A percentile compares a stretch with the other conserved stretches of the same genome.
phyloP scores from a whole-genome alignment of 345 rosid species.

The Mangifera indica region DNA sequence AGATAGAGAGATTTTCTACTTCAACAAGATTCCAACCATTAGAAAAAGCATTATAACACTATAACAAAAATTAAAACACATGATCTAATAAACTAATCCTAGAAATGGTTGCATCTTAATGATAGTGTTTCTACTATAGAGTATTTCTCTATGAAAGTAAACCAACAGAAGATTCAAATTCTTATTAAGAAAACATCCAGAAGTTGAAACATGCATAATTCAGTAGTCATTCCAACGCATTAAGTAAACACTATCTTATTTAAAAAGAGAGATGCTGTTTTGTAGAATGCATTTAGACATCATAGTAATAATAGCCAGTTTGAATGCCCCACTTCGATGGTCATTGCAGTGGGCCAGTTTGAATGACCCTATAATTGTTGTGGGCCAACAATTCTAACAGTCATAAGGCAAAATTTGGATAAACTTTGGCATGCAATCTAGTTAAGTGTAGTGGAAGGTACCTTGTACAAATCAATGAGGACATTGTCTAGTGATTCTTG shows the following conservation, averaged over 20 bases:
- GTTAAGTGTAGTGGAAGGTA: conserved; percentile 11
- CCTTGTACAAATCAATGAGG: conserved; percentile 94
- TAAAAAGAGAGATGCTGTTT: background rate
- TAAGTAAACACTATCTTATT: background rate
- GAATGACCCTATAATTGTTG: background rate
- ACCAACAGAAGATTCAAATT: background rate
- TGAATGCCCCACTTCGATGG: background rate
- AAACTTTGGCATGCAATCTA: background rate
- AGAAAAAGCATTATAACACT: too few relatives aligned
- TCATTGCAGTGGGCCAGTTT: background rate
- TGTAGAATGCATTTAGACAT: background rate
- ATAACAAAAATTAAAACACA: too few relatives aligned
- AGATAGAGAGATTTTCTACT: too few relatives aligned
- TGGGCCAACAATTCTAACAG: background rate
- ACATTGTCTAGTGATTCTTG: conserved; percentile 94
- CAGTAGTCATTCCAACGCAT: too few relatives aligned
- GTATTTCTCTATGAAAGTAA: background rate
- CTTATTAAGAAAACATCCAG: background rate
- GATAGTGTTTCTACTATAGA: background rate
- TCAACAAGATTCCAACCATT: too few relatives aligned
- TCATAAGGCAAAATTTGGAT: background rate
- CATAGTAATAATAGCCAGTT: background rate
- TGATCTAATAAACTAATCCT: background rate
- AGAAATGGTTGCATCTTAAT: background rate
- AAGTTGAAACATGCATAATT: background rate